Percentiles rank a stretch among this genome's conserved stretches.
Evolutionary conservation across 192 early-diverging fungal genomes (phyloP).

Genomic region (Entomortierella beljakovae): DNA sequence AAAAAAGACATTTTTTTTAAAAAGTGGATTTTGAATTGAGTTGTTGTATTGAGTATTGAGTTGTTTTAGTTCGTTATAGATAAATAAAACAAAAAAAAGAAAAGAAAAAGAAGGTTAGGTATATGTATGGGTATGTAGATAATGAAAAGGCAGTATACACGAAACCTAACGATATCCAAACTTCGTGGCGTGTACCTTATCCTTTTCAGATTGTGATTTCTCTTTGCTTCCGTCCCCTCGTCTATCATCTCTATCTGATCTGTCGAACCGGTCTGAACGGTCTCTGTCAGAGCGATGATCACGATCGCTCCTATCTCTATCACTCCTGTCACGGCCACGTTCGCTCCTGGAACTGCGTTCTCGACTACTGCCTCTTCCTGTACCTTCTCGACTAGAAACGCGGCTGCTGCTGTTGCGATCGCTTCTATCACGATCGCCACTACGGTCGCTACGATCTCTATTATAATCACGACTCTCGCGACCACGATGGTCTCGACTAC

Average conservation of each 20-base stretch:
- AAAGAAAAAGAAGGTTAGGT: not conserved
- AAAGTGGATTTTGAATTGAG: not conserved
- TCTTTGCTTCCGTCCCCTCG: conserved; percentile 25
- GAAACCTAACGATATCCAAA: not conserved
- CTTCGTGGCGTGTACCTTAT: conserved; percentile 37
- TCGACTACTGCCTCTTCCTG: conserved; percentile 34
- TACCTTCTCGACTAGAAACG: conserved; percentile 33
- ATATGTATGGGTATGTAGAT: not conserved
- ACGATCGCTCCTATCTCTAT: conserved; percentile 19
- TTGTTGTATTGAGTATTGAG: not conserved
- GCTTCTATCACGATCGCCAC: conserved; percentile 23
- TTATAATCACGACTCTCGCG: conserved; percentile 14
- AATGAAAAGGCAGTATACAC: not conserved
- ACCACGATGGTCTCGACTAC: conserved; percentile 12
- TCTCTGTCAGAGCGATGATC: conserved; percentile 44
- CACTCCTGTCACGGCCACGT: conserved; percentile 22
- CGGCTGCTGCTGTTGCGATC: conserved; percentile 26
- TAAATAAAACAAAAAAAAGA: not conserved
- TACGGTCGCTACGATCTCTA: conserved; percentile 24
- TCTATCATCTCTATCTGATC: conserved; percentile 25
- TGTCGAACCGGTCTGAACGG: conserved; percentile 25
- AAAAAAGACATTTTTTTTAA: not conserved
- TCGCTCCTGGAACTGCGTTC: conserved; percentile 42
- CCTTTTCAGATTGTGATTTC: conserved; percentile 37
- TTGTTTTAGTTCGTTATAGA: not conserved